Evolutionary conservation across 371 early-diverging fungal species (phyloP).

Genomic region (Conidiobolus incongruus): DNA sequence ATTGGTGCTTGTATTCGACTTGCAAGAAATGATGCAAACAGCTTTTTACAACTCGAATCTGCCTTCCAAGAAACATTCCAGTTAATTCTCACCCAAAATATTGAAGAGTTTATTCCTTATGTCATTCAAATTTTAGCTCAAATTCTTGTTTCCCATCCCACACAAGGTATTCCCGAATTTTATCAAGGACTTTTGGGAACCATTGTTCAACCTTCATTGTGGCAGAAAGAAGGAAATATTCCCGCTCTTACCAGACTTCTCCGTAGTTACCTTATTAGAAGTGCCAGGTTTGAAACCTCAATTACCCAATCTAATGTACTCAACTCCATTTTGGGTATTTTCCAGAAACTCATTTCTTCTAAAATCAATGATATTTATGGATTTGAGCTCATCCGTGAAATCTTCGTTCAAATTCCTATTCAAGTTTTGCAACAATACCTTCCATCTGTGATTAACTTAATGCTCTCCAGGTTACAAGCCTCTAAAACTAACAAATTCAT

Average conservation of each 20-base stretch:
- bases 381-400: slow-evolving; percentile 47
- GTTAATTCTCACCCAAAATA: slow-evolving; percentile 71
- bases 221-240: slow-evolving; percentile 78
- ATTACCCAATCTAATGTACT: slow-evolving; percentile 37
- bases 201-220: slow-evolving; percentile 66
- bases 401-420: slow-evolving; percentile 45
- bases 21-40: slow-evolving; percentile 19
- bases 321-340: slow-evolving; percentile 75
- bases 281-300: slow-evolving; percentile 21
- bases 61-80: slow-evolving; percentile 57
- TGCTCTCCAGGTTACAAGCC: slow-evolving; percentile 50
- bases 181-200: slow-evolving; percentile 44
- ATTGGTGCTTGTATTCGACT: slow-evolving; percentile 29
- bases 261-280: slow-evolving; percentile 58
- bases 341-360: slow-evolving; percentile 75
- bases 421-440: slow-evolving; percentile 30
- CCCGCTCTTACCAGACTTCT: slow-evolving; percentile 80
- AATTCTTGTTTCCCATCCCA: slow-evolving; percentile 50
- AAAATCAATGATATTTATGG: slow-evolving; percentile 67
- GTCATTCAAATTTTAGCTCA: slow-evolving; percentile 86
- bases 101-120: slow-evolving; percentile 82
- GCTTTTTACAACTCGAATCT: slow-evolving; percentile 57
- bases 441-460: slow-evolving; percentile 45
- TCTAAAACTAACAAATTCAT: slow-evolving; percentile 49
- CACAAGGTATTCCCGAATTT: slow-evolving; percentile 30